A percentile compares a stretch with the other conserved stretches of the same genome.
phyloP scores from a whole-genome alignment of 2,329 filamentous ascomycete genomes.

The Cercospora nicotianae region DNA sequence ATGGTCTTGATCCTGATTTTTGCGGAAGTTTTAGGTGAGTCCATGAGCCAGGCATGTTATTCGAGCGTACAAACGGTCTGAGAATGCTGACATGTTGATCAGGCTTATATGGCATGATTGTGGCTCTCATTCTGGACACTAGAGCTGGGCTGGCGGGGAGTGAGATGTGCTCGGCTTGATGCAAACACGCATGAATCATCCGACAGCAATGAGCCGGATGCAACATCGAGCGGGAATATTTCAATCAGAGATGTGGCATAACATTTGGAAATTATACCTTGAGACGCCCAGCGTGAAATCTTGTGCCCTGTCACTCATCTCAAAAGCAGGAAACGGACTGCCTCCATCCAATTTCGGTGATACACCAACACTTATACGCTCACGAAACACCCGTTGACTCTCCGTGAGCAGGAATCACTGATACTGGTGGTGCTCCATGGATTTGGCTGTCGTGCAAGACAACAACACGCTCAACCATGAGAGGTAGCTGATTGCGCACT shows the following conservation, averaged over 20 bases:
- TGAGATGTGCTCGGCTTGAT: neutral
- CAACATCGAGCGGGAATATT: too few species aligned
- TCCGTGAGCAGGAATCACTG: too few species aligned
- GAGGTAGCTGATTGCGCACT: neutral
- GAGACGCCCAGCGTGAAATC: too few species aligned
- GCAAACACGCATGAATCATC: neutral
- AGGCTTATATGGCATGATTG: slow-evolving; percentile 23
- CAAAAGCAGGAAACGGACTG: too few species aligned
- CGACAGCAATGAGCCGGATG: neutral
- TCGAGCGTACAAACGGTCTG: neutral
- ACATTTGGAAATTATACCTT: too few species aligned
- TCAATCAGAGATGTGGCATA: too few species aligned
- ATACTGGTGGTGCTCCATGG: neutral
- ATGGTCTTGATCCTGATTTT: slow-evolving; percentile 23
- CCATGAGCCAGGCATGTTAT: slow-evolving; percentile 6
- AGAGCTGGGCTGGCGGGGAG: slow-evolving; percentile 12
- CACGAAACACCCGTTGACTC: too few species aligned
- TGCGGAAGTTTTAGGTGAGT: slow-evolving; percentile 21
- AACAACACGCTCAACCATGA: neutral
- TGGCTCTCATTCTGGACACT: slow-evolving; percentile 19
- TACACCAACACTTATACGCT: too few species aligned
- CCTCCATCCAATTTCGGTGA: too few species aligned
- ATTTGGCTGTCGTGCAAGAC: neutral
- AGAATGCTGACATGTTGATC: neutral
- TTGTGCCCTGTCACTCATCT: too few species aligned